Percentiles rank a stretch among this genome's conserved stretches.
Evolutionary conservation across 1,284 basidiomycete species (phyloP).

Genomic region (Ustilago xerochloae): DNA sequence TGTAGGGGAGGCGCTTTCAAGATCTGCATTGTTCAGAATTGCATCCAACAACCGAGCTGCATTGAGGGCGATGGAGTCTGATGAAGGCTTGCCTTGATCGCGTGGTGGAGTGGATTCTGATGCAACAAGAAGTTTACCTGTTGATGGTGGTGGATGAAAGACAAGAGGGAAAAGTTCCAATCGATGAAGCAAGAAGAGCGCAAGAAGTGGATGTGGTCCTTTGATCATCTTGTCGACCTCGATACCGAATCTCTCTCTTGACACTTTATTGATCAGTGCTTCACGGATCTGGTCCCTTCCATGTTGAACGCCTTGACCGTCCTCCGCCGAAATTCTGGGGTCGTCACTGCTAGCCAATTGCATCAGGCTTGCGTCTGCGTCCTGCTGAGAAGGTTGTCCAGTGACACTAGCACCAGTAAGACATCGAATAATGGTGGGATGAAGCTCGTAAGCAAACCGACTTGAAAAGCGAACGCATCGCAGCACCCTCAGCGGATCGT

Average conservation of each 20-base stretch:
- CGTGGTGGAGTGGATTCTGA: not conserved
- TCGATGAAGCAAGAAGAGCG: conserved; percentile 52
- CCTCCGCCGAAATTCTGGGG: conserved; percentile 21
- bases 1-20: conserved; percentile 8
- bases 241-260: conserved; percentile 66
- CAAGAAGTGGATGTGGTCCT: conserved; percentile 59
- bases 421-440: conserved; percentile 74
- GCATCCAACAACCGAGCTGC: conserved; percentile 46
- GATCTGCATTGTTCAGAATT: conserved; percentile 16
- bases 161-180: conserved; percentile 59
- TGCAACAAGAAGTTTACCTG: conserved; percentile 21
- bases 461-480: conserved; percentile 92
- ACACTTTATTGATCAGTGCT: conserved; percentile 62
- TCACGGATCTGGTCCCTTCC: conserved; percentile 71
- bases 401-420: conserved; percentile 25
- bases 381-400: conserved; percentile 1
- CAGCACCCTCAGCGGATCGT: conserved; percentile 92
- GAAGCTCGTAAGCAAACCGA: conserved; percentile 84
- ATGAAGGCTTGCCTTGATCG: conserved; percentile 1
- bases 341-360: conserved; percentile 35
- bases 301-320: conserved; percentile 20
- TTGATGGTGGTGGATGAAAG: conserved; percentile 51
- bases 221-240: conserved; percentile 68
- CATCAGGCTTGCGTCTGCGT: conserved; percentile 1
- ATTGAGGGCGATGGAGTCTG: conserved; percentile 37